Percentiles rank a stretch among this genome's conserved stretches.
These are phyloP conservation scores for Yarrowia sp. DNA, from an alignment of 805 yeast species.

Conservation along the genomic window DNA sequence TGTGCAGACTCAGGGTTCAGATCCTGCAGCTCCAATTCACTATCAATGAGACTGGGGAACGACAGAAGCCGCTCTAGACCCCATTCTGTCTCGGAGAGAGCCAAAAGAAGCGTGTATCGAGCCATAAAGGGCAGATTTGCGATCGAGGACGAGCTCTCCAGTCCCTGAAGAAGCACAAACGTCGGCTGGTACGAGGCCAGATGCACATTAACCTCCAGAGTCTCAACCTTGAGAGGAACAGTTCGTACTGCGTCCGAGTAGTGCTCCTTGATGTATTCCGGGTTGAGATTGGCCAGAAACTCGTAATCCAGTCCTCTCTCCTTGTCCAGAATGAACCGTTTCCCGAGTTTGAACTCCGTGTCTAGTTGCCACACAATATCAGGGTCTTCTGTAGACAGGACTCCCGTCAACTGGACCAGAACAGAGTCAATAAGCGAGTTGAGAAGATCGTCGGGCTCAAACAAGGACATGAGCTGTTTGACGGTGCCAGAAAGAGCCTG, in stretches of 20 bases:
- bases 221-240: not conserved
- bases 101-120: constrained; percentile 1
- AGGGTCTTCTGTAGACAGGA: not conserved
- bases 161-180: not conserved
- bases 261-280: not conserved
- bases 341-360: not conserved
- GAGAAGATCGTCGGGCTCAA: not conserved
- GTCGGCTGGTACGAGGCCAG: not conserved
- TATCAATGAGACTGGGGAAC: constrained; percentile 16
- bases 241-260: not conserved
- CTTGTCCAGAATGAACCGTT: constrained; percentile 5
- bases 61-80: not conserved
- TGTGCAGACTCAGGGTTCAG: not conserved
- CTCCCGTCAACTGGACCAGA: not conserved
- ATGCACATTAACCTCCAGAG: not conserved
- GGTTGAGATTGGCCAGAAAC: not conserved
- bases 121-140: constrained; percentile 10
- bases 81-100: not conserved
- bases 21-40: not conserved
- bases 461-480: not conserved
- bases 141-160: not conserved
- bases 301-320: constrained; percentile 6
- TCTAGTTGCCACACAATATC: not conserved
- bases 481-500: not conserved
- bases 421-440: constrained; percentile 8